Percentiles rank a stretch among this genome's conserved stretches.
These are phyloP conservation scores for Mycena polygramma DNA, from an alignment of 768 basidiomycete genomes.

Conservation along the genomic window DNA sequence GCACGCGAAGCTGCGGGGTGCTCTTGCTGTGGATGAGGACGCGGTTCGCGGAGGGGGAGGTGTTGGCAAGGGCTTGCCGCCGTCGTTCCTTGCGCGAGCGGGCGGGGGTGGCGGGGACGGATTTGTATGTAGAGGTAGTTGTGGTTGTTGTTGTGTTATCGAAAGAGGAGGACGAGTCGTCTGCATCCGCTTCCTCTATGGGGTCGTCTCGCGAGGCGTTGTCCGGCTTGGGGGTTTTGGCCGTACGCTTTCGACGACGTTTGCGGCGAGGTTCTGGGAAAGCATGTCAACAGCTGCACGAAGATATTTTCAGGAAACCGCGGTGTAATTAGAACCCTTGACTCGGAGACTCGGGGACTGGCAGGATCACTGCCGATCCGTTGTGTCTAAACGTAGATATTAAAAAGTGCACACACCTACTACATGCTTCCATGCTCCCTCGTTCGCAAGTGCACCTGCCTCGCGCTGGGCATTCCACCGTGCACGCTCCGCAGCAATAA, in stretches of 20 bases:
- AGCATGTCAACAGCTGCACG: conserved; percentile 6
- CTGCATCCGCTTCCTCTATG: conserved; percentile 38
- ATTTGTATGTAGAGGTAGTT: conserved; percentile 35
- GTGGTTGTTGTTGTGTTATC: conserved; percentile 40
- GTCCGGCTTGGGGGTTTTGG: conserved; percentile 33
- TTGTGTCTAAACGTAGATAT: conserved; percentile 17
- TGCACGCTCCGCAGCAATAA: conserved; percentile 79
- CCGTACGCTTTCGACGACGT: conserved; percentile 53
- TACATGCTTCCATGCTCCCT: conserved; percentile 53
- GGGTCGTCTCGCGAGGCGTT: conserved; percentile 28
- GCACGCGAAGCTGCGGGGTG: conserved; percentile 40
- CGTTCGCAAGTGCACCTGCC: conserved; percentile 44
- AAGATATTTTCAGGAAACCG: background rate
- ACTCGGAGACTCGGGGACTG: background rate
- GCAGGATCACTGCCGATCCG: conserved; percentile 21
- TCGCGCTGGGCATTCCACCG: conserved; percentile 64
- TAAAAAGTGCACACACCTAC: conserved; percentile 52
- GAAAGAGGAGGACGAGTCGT: conserved; percentile 45
- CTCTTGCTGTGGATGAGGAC: conserved; percentile 37
- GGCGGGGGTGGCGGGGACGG: conserved; percentile 33
- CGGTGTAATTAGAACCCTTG: too few species aligned
- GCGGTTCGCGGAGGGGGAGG: conserved; percentile 24
- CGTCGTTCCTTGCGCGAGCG: conserved; percentile 37
- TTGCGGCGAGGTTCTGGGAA: conserved; percentile 49
- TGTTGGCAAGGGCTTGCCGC: conserved; percentile 29